phyloP scores from a whole-genome alignment of 2,329 filamentous ascomycete species.

The Penicillium sp. region DNA sequence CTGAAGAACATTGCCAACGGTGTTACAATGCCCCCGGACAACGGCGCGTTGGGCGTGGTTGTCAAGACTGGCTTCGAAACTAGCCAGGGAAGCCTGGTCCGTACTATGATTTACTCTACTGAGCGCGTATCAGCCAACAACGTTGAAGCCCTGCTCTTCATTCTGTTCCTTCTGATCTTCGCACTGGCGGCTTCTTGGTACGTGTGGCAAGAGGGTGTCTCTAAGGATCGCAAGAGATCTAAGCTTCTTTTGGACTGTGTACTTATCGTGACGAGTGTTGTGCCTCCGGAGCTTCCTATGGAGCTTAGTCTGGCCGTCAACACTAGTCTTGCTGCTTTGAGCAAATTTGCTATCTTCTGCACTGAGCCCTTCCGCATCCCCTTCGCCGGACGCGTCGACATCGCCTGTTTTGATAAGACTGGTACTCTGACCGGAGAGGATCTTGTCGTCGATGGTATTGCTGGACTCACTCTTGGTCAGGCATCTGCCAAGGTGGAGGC shows the following conservation, averaged over 20 bases:
- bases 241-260: conserved; percentile 97
- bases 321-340: conserved; percentile 90
- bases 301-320: conserved; percentile 97
- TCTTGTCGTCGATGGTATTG: conserved; percentile 94
- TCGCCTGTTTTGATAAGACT: conserved; percentile 98
- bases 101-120: conserved; percentile 99
- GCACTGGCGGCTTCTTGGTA: conserved; percentile 98
- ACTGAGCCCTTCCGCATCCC: conserved; percentile 99
- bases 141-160: conserved; percentile 93
- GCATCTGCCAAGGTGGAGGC: conserved; percentile 69
- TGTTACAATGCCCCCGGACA: conserved; percentile 83
- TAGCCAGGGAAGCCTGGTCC: conserved; percentile 93
- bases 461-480: conserved; percentile 77
- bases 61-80: conserved; percentile 99
- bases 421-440: conserved; percentile 96
- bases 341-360: conserved; percentile 96
- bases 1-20: conserved; percentile 73
- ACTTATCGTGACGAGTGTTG: conserved; percentile 95
- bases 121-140: conserved; percentile 99
- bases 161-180: conserved; percentile 93
- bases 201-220: conserved; percentile 96
- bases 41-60: conserved; percentile 90
- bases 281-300: conserved; percentile 98
- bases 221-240: conserved; percentile 91
- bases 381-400: conserved; percentile 90